Evolutionary conservation across 257 asterid genomes (phyloP).

Genomic region (Voacanga thouarsii): DNA sequence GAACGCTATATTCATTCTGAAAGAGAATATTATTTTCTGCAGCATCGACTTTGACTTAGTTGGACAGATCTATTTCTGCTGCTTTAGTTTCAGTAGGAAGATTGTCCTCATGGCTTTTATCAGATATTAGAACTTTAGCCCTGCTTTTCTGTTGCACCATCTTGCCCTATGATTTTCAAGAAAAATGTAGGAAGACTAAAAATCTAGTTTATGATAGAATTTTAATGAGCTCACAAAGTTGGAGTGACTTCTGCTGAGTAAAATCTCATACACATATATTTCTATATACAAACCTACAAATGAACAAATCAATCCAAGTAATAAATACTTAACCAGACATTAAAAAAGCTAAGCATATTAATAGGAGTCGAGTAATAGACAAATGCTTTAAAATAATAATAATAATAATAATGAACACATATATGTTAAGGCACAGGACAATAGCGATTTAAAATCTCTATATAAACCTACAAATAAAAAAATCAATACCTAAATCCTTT

Average conservation of each 20-base stretch:
- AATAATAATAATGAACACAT: too few species aligned
- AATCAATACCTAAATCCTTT: neutral
- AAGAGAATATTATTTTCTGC: conserved; percentile 8
- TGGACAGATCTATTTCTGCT: conserved; percentile 7
- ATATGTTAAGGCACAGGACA: neutral
- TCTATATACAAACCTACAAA: neutral
- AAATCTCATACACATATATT: neutral
- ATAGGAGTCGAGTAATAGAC: neutral
- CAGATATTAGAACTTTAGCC: conserved; percentile 1
- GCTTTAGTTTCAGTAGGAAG: neutral
- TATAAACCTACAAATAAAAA: neutral
- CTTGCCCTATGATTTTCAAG: neutral
- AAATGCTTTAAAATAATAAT: neutral
- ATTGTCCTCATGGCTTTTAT: neutral
- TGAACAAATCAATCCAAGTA: neutral
- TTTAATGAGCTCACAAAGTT: neutral
- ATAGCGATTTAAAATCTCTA: neutral
- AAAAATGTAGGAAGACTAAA: neutral
- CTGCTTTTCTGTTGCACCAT: conserved; percentile 5
- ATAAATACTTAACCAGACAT: neutral
- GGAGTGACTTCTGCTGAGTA: neutral
- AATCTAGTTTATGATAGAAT: neutral
- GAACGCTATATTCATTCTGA: neutral
- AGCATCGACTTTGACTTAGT: neutral
- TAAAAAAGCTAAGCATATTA: neutral